Conservation (phyloP, 768 basidiomycete genomes). For the Rhizopogon rudus region DNA sequence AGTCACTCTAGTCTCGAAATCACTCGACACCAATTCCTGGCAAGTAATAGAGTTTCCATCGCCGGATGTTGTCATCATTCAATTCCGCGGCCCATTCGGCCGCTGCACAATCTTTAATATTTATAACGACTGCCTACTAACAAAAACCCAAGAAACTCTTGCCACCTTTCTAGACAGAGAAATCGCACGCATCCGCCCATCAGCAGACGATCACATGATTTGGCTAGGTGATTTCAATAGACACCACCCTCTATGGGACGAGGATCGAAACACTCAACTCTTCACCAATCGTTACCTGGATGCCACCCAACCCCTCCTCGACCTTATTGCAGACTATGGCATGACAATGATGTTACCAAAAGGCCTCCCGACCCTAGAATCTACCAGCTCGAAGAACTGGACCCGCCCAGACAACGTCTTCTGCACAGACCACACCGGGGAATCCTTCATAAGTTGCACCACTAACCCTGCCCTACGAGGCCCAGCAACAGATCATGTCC, state of each 20-base stretch:
- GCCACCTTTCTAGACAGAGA: too few species aligned
- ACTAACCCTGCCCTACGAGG: background rate
- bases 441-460: background rate
- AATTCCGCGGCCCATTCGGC: background rate
- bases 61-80: background rate
- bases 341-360: slow-evolving; percentile 4
- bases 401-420: slow-evolving; percentile 10
- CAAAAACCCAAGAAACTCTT: background rate
- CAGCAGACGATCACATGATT: slow-evolving; percentile 7
- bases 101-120: slow-evolving; percentile 6
- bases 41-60: slow-evolving; percentile 1
- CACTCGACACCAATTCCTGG: slow-evolving; percentile 5
- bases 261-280: background rate
- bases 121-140: slow-evolving; percentile 4
- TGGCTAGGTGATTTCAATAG: slow-evolving; percentile 23
- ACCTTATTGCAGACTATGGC: slow-evolving; percentile 5
- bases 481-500: background rate
- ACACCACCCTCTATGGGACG: slow-evolving; percentile 21
- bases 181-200: too few species aligned
- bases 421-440: background rate
- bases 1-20: slow-evolving; percentile 8
- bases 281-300: too few species aligned
- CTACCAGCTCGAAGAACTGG: background rate
- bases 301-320: background rate
- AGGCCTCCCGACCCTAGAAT: slow-evolving; percentile 1